Conservation (phyloP, 2,329 filamentous ascomycete species). For the Podosphaera leucotricha region DNA sequence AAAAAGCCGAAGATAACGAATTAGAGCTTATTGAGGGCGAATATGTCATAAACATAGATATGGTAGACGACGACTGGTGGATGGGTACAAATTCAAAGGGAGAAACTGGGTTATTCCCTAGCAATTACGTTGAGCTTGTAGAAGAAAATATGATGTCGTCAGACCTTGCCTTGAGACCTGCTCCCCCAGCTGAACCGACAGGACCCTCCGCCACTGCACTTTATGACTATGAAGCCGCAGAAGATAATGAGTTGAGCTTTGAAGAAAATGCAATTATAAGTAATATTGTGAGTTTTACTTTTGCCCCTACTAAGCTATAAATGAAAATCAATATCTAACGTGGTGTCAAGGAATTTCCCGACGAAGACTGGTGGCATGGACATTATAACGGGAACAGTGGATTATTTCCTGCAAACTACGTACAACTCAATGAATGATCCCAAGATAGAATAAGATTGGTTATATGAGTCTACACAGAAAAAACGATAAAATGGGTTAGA, state of each 20-base stretch:
- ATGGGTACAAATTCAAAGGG: constrained; percentile 72
- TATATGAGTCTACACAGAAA: not conserved
- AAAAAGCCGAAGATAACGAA: constrained; percentile 94
- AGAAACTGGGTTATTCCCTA: constrained; percentile 78
- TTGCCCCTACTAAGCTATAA: not conserved
- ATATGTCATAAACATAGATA: constrained; percentile 73
- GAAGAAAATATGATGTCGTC: constrained; percentile 26
- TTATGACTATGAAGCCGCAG: constrained; percentile 92
- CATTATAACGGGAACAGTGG: constrained; percentile 58
- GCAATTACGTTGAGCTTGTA: constrained; percentile 84
- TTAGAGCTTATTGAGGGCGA: constrained; percentile 78
- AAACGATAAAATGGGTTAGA: not conserved
- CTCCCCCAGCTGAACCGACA: constrained; percentile 15
- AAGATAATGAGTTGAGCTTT: constrained; percentile 77
- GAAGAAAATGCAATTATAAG: constrained; percentile 69
- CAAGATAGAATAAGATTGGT: not conserved
- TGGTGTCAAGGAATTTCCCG: constrained; percentile 2
- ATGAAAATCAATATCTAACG: not conserved
- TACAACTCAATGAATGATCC: constrained; percentile 23
- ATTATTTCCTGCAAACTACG: constrained; percentile 61
- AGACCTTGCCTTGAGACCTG: constrained; percentile 12
- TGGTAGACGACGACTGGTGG: constrained; percentile 99
- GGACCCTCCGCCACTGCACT: constrained; percentile 55
- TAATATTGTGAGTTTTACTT: constrained; percentile 36
- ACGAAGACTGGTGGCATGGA: constrained; percentile 80